Conservation (phyloP, 495 filamentous ascomycete genomes). For the Coniosporium apollinis region DNA sequence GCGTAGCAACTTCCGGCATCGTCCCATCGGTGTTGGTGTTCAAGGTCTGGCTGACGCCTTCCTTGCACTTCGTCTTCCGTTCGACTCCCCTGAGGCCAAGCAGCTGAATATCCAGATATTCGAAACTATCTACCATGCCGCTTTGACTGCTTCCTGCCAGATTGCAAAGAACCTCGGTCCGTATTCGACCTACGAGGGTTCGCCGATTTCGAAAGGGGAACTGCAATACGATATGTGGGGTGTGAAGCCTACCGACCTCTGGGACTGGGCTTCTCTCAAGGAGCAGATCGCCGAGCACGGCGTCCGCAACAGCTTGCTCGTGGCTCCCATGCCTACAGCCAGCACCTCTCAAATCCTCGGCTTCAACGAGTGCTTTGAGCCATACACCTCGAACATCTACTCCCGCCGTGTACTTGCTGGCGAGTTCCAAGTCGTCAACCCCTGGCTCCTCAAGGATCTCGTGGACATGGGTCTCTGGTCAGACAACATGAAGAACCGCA, state of each 20-base stretch:
- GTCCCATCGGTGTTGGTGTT: slow-evolving; percentile 89
- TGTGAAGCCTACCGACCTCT: slow-evolving; percentile 78
- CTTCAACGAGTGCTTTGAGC: slow-evolving; percentile 99
- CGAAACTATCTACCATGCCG: slow-evolving; percentile 97
- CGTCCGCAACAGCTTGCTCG: slow-evolving; percentile 82
- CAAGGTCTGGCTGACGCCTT: slow-evolving; percentile 98
- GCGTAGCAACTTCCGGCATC: slow-evolving; percentile 87
- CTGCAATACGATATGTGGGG: slow-evolving; percentile 99
- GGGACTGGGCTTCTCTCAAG: slow-evolving; percentile 90
- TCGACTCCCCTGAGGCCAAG: slow-evolving; percentile 85
- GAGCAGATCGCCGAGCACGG: slow-evolving; percentile 78
- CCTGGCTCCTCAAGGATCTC: slow-evolving; percentile 94
- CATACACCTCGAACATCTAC: slow-evolving; percentile 99
- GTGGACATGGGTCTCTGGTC: slow-evolving; percentile 98
- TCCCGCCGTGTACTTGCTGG: slow-evolving; percentile 93
- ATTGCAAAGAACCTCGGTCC: slow-evolving; percentile 66
- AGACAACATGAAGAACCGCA: slow-evolving; percentile 99
- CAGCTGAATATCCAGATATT: slow-evolving; percentile 97
- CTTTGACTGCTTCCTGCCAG: slow-evolving; percentile 73
- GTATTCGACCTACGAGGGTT: slow-evolving; percentile 83
- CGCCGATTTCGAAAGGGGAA: slow-evolving; percentile 84
- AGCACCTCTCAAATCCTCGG: slow-evolving; percentile 92
- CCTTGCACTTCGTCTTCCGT: slow-evolving; percentile 88
- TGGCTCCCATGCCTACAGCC: slow-evolving; percentile 96
- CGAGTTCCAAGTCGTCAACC: slow-evolving; percentile 99